These are phyloP conservation scores for Calonectria pauciramosa DNA, from an alignment of 2,329 filamentous ascomycete species.

Conservation along the genomic window DNA sequence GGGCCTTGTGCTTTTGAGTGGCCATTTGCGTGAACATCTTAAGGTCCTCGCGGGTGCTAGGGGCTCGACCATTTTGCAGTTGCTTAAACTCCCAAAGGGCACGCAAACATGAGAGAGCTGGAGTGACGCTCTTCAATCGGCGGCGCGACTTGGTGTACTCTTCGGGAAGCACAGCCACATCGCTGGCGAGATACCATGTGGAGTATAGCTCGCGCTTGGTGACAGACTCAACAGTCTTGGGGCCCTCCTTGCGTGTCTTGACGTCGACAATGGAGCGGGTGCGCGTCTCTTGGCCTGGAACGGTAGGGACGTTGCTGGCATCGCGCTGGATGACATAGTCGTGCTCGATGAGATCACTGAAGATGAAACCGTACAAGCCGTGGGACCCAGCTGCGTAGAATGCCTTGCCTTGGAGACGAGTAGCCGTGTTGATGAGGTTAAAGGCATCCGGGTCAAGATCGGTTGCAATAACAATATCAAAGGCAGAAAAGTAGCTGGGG, in stretches of 20 bases:
- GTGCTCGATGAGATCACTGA: slow-evolving; percentile 92
- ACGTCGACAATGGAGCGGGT: slow-evolving; percentile 83
- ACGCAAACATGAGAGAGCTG: slow-evolving; percentile 86
- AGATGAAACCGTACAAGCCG: slow-evolving; percentile 95
- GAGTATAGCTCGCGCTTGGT: slow-evolving; percentile 94
- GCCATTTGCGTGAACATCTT: slow-evolving; percentile 83
- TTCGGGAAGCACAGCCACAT: slow-evolving; percentile 78
- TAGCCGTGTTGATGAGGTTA: slow-evolving; percentile 86
- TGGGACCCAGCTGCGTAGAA: slow-evolving; percentile 93
- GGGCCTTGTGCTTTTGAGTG: slow-evolving; percentile 81
- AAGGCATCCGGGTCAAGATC: slow-evolving; percentile 84
- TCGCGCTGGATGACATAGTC: slow-evolving; percentile 91
- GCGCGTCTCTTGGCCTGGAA: slow-evolving; percentile 75
- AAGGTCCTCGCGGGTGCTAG: slow-evolving; percentile 75
- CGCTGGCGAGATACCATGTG: slow-evolving; percentile 85
- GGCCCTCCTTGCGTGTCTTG: slow-evolving; percentile 76
- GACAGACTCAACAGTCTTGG: slow-evolving; percentile 84
- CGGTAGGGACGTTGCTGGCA: slow-evolving; percentile 79
- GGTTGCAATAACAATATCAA: slow-evolving; percentile 90
- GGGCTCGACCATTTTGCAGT: slow-evolving; percentile 64
- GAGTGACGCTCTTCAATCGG: slow-evolving; percentile 82
- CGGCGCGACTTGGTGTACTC: slow-evolving; percentile 78
- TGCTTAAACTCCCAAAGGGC: slow-evolving; percentile 88
- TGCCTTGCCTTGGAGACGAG: slow-evolving; percentile 80
- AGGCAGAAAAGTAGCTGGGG: slow-evolving; percentile 81